These are phyloP conservation scores for Venturia carpophila DNA, from an alignment of 2,329 filamentous ascomycete species.

Conservation along the genomic window DNA sequence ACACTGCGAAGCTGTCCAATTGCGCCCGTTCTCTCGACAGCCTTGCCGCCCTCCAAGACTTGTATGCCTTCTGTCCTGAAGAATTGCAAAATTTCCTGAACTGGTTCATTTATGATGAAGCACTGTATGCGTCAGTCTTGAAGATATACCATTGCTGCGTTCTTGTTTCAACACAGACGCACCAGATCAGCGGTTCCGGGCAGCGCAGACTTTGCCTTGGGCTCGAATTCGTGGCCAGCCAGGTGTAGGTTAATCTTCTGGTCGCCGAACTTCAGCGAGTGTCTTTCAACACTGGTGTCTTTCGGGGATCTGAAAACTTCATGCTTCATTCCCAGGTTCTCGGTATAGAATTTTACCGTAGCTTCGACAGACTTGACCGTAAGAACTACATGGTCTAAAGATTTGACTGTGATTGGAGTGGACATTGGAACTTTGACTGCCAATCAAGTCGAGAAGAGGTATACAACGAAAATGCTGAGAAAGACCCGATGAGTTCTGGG, in stretches of 20 bases:
- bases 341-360: constrained; percentile 49
- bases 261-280: constrained; percentile 49
- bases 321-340: constrained; percentile 49
- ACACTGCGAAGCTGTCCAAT: constrained; percentile 48
- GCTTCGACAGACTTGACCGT: constrained; percentile 46
- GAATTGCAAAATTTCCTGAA: constrained; percentile 39
- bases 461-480: too few species aligned
- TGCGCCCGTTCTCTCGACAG: constrained; percentile 47
- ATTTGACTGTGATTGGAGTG: constrained; percentile 27
- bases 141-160: not conserved
- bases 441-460: too few species aligned
- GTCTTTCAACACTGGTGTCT: constrained; percentile 28
- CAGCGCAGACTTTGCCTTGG: constrained; percentile 47
- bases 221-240: constrained; percentile 51
- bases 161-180: not conserved
- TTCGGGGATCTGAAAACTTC: constrained; percentile 41
- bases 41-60: constrained; percentile 38
- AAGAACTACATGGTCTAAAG: constrained; percentile 54
- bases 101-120: constrained; percentile 47
- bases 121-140: constrained; percentile 28
- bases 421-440: constrained; percentile 21
- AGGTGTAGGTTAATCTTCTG: constrained; percentile 58
- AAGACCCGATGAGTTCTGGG: too few species aligned
- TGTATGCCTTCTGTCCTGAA: constrained; percentile 40
- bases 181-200: constrained; percentile 50